Conservation (phyloP, 208 protist species). For the Acanthamoeba lenticulata region DNA sequence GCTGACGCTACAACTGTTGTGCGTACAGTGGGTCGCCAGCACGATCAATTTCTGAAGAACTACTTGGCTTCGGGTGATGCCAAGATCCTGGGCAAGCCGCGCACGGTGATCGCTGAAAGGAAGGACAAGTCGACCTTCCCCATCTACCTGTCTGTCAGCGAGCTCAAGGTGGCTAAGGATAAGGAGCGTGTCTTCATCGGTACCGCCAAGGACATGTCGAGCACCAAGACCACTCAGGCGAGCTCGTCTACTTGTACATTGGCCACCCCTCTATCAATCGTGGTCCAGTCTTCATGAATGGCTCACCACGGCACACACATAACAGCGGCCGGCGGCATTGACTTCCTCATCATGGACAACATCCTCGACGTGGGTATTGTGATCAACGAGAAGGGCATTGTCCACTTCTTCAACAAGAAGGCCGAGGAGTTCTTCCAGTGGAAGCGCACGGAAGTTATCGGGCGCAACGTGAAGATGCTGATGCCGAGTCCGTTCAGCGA, state of each 20-base stretch:
- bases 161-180: slow-evolving; percentile 41
- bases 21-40: not conserved
- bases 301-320: not conserved
- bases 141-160: slow-evolving; percentile 65
- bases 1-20: not conserved
- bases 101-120: slow-evolving; percentile 46
- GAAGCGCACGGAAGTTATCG: slow-evolving; percentile 28
- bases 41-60: slow-evolving; percentile 67
- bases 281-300: not conserved
- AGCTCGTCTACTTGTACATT: not conserved
- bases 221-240: not conserved
- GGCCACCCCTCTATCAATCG: not conserved
- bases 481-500: slow-evolving; percentile 64
- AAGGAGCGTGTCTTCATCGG: slow-evolving; percentile 66
- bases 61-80: slow-evolving; percentile 63
- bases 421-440: slow-evolving; percentile 61
- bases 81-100: slow-evolving; percentile 64
- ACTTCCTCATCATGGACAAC: slow-evolving; percentile 65
- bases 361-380: slow-evolving; percentile 67
- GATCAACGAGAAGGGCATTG: slow-evolving; percentile 57
- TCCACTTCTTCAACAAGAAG: slow-evolving; percentile 68
- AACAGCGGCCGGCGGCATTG: too few relatives aligned
- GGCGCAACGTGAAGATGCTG: slow-evolving; percentile 52
- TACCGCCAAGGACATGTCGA: slow-evolving; percentile 9
- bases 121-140: slow-evolving; percentile 68